Percentiles rank a stretch among this genome's conserved stretches.
phyloP scores from a whole-genome alignment of 2,329 filamentous ascomycete species.

The Rhexocercosporidium sp. region DNA sequence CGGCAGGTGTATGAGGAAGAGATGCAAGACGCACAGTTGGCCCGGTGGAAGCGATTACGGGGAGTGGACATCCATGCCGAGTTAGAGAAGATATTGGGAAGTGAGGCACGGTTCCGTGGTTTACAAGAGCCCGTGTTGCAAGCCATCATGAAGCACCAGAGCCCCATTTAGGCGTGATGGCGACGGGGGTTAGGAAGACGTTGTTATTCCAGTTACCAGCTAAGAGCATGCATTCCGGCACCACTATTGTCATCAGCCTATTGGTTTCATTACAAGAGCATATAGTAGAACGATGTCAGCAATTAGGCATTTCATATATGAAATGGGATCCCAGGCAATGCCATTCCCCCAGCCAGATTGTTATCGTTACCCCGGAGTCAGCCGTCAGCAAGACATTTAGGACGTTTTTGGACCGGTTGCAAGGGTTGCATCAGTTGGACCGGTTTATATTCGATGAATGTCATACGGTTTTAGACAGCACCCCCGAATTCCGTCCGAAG shows the following conservation, averaged over 20 bases:
- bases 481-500: conserved; percentile 3
- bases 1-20: conserved; percentile 21
- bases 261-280: conserved; percentile 19
- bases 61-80: conserved; percentile 11
- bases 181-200: conserved; percentile 14
- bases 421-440: conserved; percentile 8
- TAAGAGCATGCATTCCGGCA: conserved; percentile 11
- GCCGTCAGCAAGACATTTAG: conserved; percentile 2
- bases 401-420: conserved; percentile 14
- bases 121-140: conserved; percentile 17
- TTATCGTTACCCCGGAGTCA: not conserved
- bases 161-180: conserved; percentile 18
- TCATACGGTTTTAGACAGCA: conserved; percentile 10
- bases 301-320: not conserved
- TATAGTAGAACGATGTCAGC: conserved; percentile 11
- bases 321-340: no score
- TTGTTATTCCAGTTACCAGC: conserved; percentile 14
- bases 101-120: conserved; percentile 17
- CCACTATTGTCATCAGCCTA: conserved; percentile 7
- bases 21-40: conserved; percentile 10
- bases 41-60: conserved; percentile 22
- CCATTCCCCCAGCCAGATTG: no score
- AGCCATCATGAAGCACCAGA: conserved; percentile 24
- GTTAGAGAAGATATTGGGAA: conserved; percentile 19
- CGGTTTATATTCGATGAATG: conserved; percentile 13